These are phyloP conservation scores for Lipomyces orientalis DNA, from an alignment of 805 yeast species.

Conservation along the genomic window DNA sequence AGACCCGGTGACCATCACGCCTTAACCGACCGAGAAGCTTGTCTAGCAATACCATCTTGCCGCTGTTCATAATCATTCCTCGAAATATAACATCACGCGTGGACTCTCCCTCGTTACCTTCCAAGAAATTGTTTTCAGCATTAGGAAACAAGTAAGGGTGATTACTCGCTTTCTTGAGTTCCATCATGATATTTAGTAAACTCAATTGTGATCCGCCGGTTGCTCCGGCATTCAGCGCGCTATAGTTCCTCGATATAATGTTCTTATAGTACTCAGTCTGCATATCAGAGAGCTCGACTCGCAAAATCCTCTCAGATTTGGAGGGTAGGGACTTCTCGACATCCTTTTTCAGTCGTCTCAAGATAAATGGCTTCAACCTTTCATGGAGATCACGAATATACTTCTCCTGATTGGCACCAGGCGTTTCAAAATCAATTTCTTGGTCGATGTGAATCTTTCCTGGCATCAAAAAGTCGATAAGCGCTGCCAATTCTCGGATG, in stretches of 20 bases:
- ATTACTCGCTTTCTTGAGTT: slow-evolving; percentile 93
- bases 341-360: slow-evolving; percentile 93
- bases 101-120: slow-evolving; percentile 60
- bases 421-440: slow-evolving; percentile 92
- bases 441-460: slow-evolving; percentile 88
- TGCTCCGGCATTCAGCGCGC: slow-evolving; percentile 86
- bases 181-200: slow-evolving; percentile 89
- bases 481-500: slow-evolving; percentile 91
- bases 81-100: slow-evolving; percentile 77
- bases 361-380: slow-evolving; percentile 86
- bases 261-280: slow-evolving; percentile 96
- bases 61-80: slow-evolving; percentile 96
- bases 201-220: slow-evolving; percentile 80
- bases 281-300: slow-evolving; percentile 93
- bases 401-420: slow-evolving; percentile 83
- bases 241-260: slow-evolving; percentile 87
- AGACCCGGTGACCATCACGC: slow-evolving; percentile 94
- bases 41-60: slow-evolving; percentile 96
- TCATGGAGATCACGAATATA: slow-evolving; percentile 85
- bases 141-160: slow-evolving; percentile 95
- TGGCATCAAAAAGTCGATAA: slow-evolving; percentile 95
- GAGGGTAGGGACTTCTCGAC: slow-evolving; percentile 97
- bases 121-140: slow-evolving; percentile 82
- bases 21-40: slow-evolving; percentile 81
- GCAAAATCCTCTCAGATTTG: slow-evolving; percentile 89